These are phyloP conservation scores for Paxillus rubicundulus DNA, from an alignment of 768 basidiomycete genomes.

Conservation along the genomic window DNA sequence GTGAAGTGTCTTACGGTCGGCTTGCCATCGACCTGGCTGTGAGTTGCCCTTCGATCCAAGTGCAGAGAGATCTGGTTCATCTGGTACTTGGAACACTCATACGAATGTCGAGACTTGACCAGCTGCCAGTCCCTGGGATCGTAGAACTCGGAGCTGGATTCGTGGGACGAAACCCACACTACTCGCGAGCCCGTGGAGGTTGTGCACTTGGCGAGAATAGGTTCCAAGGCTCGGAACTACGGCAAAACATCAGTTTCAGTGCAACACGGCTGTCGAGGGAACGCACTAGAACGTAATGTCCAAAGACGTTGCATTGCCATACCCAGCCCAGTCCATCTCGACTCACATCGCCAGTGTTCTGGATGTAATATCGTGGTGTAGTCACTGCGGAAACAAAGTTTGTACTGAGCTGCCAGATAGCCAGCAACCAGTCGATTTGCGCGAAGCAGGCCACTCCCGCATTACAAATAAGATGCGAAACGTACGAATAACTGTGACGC, in stretches of 20 bases:
- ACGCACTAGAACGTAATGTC: constrained; percentile 75
- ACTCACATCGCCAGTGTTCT: constrained; percentile 57
- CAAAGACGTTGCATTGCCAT: constrained; percentile 85
- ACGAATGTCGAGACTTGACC: constrained; percentile 55
- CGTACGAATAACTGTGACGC: constrained; percentile 62
- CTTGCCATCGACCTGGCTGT: constrained; percentile 16
- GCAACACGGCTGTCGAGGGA: background rate
- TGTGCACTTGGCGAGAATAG: constrained; percentile 46
- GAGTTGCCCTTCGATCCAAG: constrained; percentile 47
- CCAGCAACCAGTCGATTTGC: constrained; percentile 48
- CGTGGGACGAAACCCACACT: constrained; percentile 78
- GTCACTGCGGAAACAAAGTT: constrained; percentile 49
- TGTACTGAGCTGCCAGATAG: constrained; percentile 46
- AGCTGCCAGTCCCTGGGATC: constrained; percentile 73
- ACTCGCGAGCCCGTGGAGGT: constrained; percentile 52
- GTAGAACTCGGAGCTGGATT: constrained; percentile 53
- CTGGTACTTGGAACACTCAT: constrained; percentile 74
- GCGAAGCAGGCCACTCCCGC: constrained; percentile 67
- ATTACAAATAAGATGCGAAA: constrained; percentile 80
- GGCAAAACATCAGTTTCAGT: constrained; percentile 3
- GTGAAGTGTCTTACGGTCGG: constrained; percentile 48
- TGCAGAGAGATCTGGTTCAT: constrained; percentile 61
- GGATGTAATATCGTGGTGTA: constrained; percentile 53
- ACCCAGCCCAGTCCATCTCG: constrained; percentile 73
- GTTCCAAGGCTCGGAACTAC: constrained; percentile 64